Evolutionary conservation across 2,329 filamentous ascomycete genomes (phyloP), one percentile per base, ranked within the genome.

Genomic region (Penicillium sp.): DNA sequence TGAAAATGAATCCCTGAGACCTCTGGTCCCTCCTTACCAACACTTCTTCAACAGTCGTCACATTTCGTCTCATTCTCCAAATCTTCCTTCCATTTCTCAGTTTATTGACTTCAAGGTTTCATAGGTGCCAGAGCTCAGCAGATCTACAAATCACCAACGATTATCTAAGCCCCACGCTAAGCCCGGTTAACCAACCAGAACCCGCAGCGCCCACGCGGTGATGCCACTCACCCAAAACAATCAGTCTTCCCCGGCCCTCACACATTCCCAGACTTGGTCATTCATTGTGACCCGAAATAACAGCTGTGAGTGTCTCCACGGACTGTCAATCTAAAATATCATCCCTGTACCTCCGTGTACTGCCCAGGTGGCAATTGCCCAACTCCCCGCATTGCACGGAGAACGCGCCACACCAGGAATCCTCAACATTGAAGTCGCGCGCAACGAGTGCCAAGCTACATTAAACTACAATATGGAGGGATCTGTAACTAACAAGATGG

Each of bases 181-280:
- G 22, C 13, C 22, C 14, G 39, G 39, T 13, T 1, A 5, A 55
- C 60, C 60, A 62, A 62, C 56, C 55, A 62, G 56, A 33, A 22
- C 21, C 50, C 48, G 46, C 48, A 45, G 48, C 45, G 49, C 48
- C 61, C 52, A 58, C 61, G 61, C 61, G 50, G 59, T 60, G 59
- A 61, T 63, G 55, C 61, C 59, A 63, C 53, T 54, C 57, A 52
- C 45, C 59, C 61, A 52, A 63, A 63, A 63, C 59, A 63, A 63
- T 56, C 61, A 50, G 39, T 50, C 41, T 21, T 35, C 5, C 39
- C 24, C 43, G 21, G 35, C 11, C 11, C 33, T 21, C 27, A 22
- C 41, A 16, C 43, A 45, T 24, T 53, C 33, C 22, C 35, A 50
- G 24, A 19, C 22, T n/a, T 19, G 16, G 13, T 53, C 19, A 24